phyloP scores from a whole-genome alignment of 2,329 filamentous ascomycete species.

The Colletotrichum melonis region DNA sequence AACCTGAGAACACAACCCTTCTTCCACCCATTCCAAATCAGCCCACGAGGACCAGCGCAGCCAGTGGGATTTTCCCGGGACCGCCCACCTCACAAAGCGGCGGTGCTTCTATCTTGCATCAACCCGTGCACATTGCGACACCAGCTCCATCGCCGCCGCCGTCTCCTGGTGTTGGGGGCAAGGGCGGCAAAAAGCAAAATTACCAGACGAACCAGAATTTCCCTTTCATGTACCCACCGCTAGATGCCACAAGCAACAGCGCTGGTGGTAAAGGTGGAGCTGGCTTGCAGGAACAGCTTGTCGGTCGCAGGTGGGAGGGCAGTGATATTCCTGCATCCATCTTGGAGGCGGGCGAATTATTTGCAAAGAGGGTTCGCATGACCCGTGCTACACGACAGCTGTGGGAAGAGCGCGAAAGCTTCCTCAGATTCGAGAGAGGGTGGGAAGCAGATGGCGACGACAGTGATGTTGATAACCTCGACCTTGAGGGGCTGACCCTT shows the following conservation, averaged over 20 bases:
- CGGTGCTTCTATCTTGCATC: slow-evolving; percentile 87
- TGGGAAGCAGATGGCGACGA: slow-evolving; percentile 73
- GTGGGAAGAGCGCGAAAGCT: slow-evolving; percentile 93
- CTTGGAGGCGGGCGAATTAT: slow-evolving; percentile 91
- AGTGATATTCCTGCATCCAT: slow-evolving; percentile 95
- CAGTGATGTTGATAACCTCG: slow-evolving; percentile 59
- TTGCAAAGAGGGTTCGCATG: slow-evolving; percentile 90
- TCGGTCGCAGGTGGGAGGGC: slow-evolving; percentile 91
- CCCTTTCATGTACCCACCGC: slow-evolving; percentile 94
- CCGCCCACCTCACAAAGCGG: slow-evolving; percentile 65
- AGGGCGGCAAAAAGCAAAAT: slow-evolving; percentile 97
- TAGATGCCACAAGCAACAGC: slow-evolving; percentile 89
- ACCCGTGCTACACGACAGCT: slow-evolving; percentile 91
- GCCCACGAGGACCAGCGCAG: slow-evolving; percentile 68
- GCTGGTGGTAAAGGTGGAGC: slow-evolving; percentile 90
- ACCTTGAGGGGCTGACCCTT: slow-evolving; percentile 55
- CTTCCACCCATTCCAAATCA: slow-evolving; percentile 86
- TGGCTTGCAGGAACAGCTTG: slow-evolving; percentile 81
- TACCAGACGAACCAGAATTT: slow-evolving; percentile 99
- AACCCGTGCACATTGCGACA: slow-evolving; percentile 98
- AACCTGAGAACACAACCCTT: slow-evolving; percentile 91
- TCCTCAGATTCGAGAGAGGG: slow-evolving; percentile 91
- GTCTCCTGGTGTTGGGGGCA: slow-evolving; percentile 86
- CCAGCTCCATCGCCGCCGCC: slow-evolving; percentile 95
- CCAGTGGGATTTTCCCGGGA: slow-evolving; percentile 70